phyloP scores from a whole-genome alignment of 2,329 filamentous ascomycete genomes.

The Blastomyces emzantsi region DNA sequence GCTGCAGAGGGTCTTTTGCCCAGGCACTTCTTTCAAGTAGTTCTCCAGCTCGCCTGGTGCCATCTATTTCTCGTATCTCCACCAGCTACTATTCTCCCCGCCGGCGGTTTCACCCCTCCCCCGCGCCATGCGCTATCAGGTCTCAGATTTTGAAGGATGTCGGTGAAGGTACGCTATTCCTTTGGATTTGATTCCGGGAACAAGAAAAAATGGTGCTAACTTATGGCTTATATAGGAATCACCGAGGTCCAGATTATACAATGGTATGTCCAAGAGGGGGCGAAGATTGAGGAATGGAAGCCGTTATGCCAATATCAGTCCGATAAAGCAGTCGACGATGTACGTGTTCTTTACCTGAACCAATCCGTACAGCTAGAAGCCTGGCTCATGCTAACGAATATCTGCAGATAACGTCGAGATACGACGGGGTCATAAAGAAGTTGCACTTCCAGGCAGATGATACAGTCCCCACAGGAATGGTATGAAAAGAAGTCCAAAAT shows the following conservation, averaged over 20 bases:
- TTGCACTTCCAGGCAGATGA: slow-evolving; percentile 92
- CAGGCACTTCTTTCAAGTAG: slow-evolving; percentile 22
- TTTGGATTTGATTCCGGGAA: slow-evolving; percentile 17
- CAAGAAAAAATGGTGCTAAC: slow-evolving; percentile 10
- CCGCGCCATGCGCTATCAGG: slow-evolving; percentile 28
- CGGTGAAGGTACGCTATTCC: slow-evolving; percentile 30
- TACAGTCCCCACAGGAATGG: slow-evolving; percentile 84
- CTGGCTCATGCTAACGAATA: slow-evolving; percentile 1
- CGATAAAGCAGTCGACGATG: slow-evolving; percentile 72
- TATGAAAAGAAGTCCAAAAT: slow-evolving; percentile 20
- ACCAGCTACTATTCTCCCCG: slow-evolving; percentile 14
- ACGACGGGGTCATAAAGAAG: slow-evolving; percentile 92
- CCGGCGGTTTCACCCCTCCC: slow-evolving; percentile 30
- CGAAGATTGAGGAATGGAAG: slow-evolving; percentile 94
- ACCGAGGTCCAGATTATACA: slow-evolving; percentile 98
- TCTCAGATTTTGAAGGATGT: slow-evolving; percentile 38
- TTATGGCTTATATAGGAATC: slow-evolving; percentile 54
- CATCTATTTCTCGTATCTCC: slow-evolving; percentile 21
- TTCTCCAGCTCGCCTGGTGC: slow-evolving; percentile 21
- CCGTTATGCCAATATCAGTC: slow-evolving; percentile 97
- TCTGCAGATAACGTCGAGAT: slow-evolving; percentile 85
- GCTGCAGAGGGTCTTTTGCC: slow-evolving; percentile 24
- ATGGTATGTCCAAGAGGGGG: slow-evolving; percentile 97
- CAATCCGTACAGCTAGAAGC: too few relatives aligned
- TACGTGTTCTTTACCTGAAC: slow-evolving; percentile 21